A percentile compares a stretch with the other conserved stretches of the same genome.
Evolutionary conservation across 306 rosid species (phyloP).

Genomic region (Castanospermum australe): DNA sequence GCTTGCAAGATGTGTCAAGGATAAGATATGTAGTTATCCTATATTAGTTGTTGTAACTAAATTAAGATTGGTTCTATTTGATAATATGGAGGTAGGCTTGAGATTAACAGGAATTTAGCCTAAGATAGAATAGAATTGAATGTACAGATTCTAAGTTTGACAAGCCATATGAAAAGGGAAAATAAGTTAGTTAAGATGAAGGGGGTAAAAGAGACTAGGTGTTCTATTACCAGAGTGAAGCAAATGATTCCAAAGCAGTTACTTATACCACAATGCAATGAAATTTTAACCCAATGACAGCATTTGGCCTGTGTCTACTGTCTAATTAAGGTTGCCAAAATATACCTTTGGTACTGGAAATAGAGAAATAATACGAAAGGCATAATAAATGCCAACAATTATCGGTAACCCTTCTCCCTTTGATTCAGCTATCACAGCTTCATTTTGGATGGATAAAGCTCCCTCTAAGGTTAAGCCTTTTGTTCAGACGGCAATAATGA

Average conservation of each 20-base stretch:
- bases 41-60: not conserved
- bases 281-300: not conserved
- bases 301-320: not conserved
- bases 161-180: not conserved
- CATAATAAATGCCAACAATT: too few species aligned
- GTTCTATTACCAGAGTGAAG: constrained; percentile 13
- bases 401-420: too few species aligned
- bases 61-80: not conserved
- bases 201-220: not conserved
- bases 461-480: too few species aligned
- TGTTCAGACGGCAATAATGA: too few species aligned
- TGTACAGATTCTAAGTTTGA: not conserved
- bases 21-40: not conserved
- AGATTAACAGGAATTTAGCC: not conserved
- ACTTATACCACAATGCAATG: not conserved
- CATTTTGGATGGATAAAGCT: too few species aligned
- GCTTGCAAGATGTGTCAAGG: not conserved
- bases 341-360: not conserved
- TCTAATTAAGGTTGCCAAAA: not conserved
- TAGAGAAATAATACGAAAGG: too few species aligned
- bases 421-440: too few species aligned
- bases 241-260: not conserved
- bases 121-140: not conserved
- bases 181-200: not conserved
- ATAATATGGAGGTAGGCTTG: constrained; percentile 7